phyloP scores from a whole-genome alignment of 768 basidiomycete genomes.

The Macrolepiota albuminosa region DNA sequence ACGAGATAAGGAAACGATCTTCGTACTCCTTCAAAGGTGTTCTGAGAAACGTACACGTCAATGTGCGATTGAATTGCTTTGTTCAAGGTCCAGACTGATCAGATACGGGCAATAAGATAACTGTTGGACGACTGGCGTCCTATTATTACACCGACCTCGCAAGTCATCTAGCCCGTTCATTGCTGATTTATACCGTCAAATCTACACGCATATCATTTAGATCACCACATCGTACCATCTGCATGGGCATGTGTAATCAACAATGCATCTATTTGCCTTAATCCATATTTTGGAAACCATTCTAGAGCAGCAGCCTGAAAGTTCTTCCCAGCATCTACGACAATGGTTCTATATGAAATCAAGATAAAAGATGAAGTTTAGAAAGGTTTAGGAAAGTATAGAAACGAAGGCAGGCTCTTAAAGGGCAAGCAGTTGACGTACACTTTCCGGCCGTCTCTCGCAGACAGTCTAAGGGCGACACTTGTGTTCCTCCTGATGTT shows the following conservation, averaged over 20 bases:
- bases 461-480: conserved; percentile 50
- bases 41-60: conserved; percentile 66
- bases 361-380: neutral
- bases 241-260: conserved; percentile 88
- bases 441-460: conserved; percentile 39
- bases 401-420: neutral
- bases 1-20: conserved; percentile 81
- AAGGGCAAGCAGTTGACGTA: conserved; percentile 34
- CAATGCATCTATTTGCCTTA: conserved; percentile 53
- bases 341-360: conserved; percentile 51
- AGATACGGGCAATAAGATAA: conserved; percentile 3
- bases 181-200: conserved; percentile 32
- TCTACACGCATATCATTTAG: neutral
- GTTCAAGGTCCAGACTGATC: conserved; percentile 67
- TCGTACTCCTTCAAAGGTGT: conserved; percentile 63
- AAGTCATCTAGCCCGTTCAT: conserved; percentile 91
- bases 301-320: conserved; percentile 53
- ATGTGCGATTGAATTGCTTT: conserved; percentile 63
- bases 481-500: conserved; percentile 86
- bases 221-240: conserved; percentile 41
- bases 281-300: conserved; percentile 62
- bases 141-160: conserved; percentile 45
- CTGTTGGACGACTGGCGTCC: neutral
- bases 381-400: neutral
- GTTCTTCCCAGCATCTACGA: conserved; percentile 85